These are phyloP conservation scores for Verticillium longisporum DNA, from an alignment of 2,329 filamentous ascomycete species.

Conservation along the genomic window DNA sequence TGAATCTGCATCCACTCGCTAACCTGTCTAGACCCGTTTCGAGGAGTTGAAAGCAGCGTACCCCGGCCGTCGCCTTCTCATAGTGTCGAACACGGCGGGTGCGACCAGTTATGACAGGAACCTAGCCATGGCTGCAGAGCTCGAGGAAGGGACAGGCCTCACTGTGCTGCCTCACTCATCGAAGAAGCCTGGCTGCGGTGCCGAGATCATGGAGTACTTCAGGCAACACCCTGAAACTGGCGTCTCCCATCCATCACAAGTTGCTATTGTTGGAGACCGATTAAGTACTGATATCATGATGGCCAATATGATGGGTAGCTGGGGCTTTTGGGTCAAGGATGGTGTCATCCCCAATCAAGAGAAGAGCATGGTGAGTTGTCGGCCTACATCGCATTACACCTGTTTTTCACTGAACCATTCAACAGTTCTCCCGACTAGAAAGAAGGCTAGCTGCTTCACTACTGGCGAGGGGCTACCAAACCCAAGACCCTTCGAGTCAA, in stretches of 20 bases:
- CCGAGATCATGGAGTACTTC: slow-evolving; percentile 82
- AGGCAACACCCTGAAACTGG: slow-evolving; percentile 63
- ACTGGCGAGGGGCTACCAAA: slow-evolving; percentile 27
- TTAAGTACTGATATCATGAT: slow-evolving; percentile 92
- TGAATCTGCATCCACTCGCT: background rate
- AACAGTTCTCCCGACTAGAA: slow-evolving; percentile 42
- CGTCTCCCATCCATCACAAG: slow-evolving; percentile 71
- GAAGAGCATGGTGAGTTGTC: slow-evolving; percentile 45
- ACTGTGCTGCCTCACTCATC: slow-evolving; percentile 69
- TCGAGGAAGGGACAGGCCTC: slow-evolving; percentile 67
- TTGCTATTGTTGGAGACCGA: slow-evolving; percentile 85
- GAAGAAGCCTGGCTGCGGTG: slow-evolving; percentile 87
- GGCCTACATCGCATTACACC: background rate
- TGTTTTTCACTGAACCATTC: slow-evolving; percentile 7
- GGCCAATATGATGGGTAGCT: slow-evolving; percentile 88
- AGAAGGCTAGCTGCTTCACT: slow-evolving; percentile 35
- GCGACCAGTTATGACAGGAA: slow-evolving; percentile 61
- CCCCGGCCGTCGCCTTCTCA: slow-evolving; percentile 71
- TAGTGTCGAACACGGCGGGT: slow-evolving; percentile 93
- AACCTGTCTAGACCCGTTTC: slow-evolving; percentile 54
- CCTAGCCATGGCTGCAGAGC: slow-evolving; percentile 51
- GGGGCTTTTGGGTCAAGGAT: slow-evolving; percentile 81
- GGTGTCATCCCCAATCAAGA: slow-evolving; percentile 55
- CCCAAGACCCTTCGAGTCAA: slow-evolving; percentile 35
- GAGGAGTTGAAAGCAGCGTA: slow-evolving; percentile 65